phyloP scores from a whole-genome alignment of 139 green algal genomes.

The Volvox africanus region DNA sequence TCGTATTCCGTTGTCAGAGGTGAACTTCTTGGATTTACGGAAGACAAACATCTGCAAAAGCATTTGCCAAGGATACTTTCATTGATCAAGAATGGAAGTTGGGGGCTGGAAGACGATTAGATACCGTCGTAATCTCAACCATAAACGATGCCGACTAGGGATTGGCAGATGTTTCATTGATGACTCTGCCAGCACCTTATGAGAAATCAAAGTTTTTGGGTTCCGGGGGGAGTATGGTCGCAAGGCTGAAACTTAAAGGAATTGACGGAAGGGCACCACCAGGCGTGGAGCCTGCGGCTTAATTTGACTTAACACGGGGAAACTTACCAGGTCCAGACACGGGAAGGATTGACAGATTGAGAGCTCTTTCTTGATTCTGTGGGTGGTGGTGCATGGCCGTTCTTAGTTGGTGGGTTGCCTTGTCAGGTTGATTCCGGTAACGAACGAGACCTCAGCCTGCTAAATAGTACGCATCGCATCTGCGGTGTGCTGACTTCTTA shows the following conservation, averaged over 20 bases:
- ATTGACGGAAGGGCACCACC: conserved; percentile 97
- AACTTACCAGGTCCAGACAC: conserved; percentile 97
- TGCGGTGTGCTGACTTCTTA: conserved; percentile 91
- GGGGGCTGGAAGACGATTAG: conserved; percentile 99
- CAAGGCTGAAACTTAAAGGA: conserved; percentile 87
- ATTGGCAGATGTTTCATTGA: conserved; percentile 94
- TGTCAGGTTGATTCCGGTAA: conserved; percentile 98
- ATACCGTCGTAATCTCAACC: conserved; percentile 99
- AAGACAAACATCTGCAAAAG: too few species aligned
- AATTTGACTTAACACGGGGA: conserved; percentile 97
- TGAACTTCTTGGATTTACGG: too few species aligned
- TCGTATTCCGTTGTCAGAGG: too few species aligned
- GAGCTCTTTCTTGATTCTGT: conserved; percentile 97
- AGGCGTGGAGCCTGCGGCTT: conserved; percentile 95
- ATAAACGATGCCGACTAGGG: conserved; percentile 99
- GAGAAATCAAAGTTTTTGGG: conserved; percentile 99
- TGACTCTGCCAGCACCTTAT: conserved; percentile 98
- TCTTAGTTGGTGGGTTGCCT: conserved; percentile 96
- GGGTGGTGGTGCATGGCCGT: conserved; percentile 80
- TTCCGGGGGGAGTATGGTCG: conserved; percentile 60
- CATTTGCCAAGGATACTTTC: conserved; percentile 99
- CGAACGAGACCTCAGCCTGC: conserved; percentile 97
- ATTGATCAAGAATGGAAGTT: conserved; percentile 99
- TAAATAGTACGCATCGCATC: conserved; percentile 92
- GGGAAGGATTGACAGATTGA: conserved; percentile 96